Base-by-base conservation (phyloP, 1,139 yeast species). In the Wickerhamomyces sp. region DNA sequence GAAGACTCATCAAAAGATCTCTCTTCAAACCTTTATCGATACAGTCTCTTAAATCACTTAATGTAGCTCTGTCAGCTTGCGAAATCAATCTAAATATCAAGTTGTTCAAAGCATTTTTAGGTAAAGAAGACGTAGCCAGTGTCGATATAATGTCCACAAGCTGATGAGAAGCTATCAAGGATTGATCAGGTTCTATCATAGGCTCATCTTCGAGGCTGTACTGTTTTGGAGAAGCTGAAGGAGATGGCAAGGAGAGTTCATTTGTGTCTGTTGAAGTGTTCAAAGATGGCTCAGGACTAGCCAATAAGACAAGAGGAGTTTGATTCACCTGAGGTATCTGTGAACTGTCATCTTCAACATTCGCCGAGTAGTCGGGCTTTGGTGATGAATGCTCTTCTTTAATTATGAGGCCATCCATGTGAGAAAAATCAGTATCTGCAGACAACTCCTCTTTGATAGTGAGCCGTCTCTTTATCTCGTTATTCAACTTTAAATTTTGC, bases 1-100 rank as follows among this genome's bases (percentile, higher is more conserved):
- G 98, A 18, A 91, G 61, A 36, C 72, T 65, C 16, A 78, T 59
- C 12, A 91, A 58, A 29, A 91, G 62, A 54, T 91, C 97, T 46
- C 93, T 72, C 46, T 75, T 74, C 51, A 91, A 69, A 15, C 81
- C 72, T 24, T 68, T 66, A 32, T 73, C 70, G 16, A 91, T 68
- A 10, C 75, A 54, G 16, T 75, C 72, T 25, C 76, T 71, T 36
- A 91, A 61, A 23, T 84, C 72, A 35, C 93, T 82, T 32, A 91
- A 66, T 5, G 88, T 72, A 12, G 75, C 62, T 38, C 96, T 69
- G 48, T 81, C 76, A 36, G 84, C 70, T 31, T 70, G 70, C 39
- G 80, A 79, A 26, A 91, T 60, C 32, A 89, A 61, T 42, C 70
- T 72, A 62, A 80, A 86, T 16, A 85, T 63, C 33, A 81, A 40